These are phyloP conservation scores for Suillus variegatus DNA, from an alignment of 768 basidiomycete species.

Conservation along the genomic window DNA sequence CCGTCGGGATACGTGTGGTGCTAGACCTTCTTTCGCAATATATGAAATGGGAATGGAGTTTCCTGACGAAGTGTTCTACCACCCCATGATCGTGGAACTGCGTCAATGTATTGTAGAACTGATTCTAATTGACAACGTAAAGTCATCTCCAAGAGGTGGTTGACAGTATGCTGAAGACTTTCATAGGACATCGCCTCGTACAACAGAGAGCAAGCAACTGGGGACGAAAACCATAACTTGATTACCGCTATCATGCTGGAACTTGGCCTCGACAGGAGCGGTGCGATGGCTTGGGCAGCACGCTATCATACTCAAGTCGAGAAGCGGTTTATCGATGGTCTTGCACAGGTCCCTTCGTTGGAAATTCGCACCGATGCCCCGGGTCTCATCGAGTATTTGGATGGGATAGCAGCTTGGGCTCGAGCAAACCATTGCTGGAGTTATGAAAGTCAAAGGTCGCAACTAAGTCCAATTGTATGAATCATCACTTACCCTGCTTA, in stretches of 20 bases:
- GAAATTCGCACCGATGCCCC: slow-evolving; percentile 22
- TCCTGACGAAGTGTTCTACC: slow-evolving; percentile 33
- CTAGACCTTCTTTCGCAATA: slow-evolving; percentile 27
- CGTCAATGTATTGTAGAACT: slow-evolving; percentile 17
- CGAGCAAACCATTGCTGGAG: slow-evolving; percentile 29
- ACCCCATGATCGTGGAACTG: slow-evolving; percentile 18
- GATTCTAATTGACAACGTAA: slow-evolving; percentile 25
- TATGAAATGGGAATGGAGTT: slow-evolving; percentile 32
- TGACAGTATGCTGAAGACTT: neutral
- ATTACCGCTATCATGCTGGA: slow-evolving; percentile 36
- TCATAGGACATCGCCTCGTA: slow-evolving; percentile 38
- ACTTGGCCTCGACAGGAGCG: slow-evolving; percentile 23
- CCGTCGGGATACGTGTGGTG: slow-evolving; percentile 34
- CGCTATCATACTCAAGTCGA: slow-evolving; percentile 14
- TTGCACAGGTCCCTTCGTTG: slow-evolving; percentile 28
- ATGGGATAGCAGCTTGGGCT: slow-evolving; percentile 28
- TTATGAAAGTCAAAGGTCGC: slow-evolving; percentile 28
- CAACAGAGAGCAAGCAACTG: slow-evolving; percentile 35
- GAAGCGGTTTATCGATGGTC: slow-evolving; percentile 20
- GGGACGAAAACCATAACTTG: slow-evolving; percentile 35
- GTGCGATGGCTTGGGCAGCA: slow-evolving; percentile 29
- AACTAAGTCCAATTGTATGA: neutral
- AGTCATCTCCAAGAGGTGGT: neutral
- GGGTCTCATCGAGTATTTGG: slow-evolving; percentile 23
- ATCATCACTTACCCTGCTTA: neutral